Percentiles rank a stretch among this genome's conserved stretches.
These are phyloP conservation scores for Aureobasidium uvarum DNA, from an alignment of 2,329 filamentous ascomycete species.

Conservation along the genomic window DNA sequence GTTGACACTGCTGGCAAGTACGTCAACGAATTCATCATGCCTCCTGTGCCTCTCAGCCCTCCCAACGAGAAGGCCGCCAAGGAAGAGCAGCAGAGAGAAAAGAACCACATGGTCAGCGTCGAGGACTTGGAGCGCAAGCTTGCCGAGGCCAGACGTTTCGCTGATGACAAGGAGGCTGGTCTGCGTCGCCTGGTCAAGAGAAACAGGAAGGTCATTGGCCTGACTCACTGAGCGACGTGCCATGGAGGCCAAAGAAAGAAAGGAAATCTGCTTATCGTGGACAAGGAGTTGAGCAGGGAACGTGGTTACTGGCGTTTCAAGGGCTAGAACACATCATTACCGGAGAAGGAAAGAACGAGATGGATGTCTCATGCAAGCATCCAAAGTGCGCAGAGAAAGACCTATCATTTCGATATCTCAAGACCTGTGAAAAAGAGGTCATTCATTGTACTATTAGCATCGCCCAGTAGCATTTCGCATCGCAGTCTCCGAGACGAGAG, in stretches of 20 bases:
- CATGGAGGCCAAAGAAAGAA: not conserved
- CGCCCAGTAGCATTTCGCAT: not conserved
- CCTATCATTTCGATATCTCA: no score
- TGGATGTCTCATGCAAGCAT: not conserved
- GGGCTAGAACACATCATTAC: not conserved
- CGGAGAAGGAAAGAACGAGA: not conserved
- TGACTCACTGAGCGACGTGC: not conserved
- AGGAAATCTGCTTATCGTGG: not conserved
- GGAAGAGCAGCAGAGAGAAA: conserved; percentile 25
- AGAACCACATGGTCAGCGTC: conserved; percentile 28
- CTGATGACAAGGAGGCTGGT: conserved; percentile 39
- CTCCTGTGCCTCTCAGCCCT: conserved; percentile 26
- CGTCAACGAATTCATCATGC: conserved; percentile 43
- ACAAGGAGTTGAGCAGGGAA: not conserved
- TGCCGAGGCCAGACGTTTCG: conserved; percentile 35
- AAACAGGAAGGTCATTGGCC: conserved; percentile 38
- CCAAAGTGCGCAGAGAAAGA: not conserved
- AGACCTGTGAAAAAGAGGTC: not conserved
- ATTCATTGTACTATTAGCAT: conserved; percentile 7
- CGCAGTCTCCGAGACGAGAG: not conserved
- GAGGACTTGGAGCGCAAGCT: conserved; percentile 37
- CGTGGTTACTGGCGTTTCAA: not conserved
- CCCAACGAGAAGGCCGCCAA: conserved; percentile 18
- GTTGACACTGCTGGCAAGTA: conserved; percentile 41
- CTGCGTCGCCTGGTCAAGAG: conserved; percentile 40